These are phyloP conservation scores for Teratosphaeria zuluensis DNA, from an alignment of 2,329 filamentous ascomycete species.

Conservation along the genomic window DNA sequence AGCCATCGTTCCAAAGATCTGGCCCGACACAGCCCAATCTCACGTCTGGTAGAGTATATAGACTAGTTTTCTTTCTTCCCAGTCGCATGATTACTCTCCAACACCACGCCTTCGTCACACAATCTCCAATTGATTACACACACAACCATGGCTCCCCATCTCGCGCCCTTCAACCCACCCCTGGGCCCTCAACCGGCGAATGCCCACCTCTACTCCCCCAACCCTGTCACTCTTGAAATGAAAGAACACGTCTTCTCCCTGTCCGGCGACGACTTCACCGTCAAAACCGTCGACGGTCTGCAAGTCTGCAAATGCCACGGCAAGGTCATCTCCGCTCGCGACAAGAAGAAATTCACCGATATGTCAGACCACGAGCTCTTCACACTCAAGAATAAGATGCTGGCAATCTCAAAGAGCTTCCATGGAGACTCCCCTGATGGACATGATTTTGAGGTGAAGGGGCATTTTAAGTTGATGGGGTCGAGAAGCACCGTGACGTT, in stretches of 20 bases:
- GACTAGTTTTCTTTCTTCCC: neutral
- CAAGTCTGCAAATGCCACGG: constrained; percentile 49
- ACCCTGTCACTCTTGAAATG: constrained; percentile 42
- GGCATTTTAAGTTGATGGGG: constrained; percentile 42
- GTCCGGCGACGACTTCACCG: constrained; percentile 54
- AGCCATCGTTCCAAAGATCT: neutral
- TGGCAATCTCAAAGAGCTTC: constrained; percentile 45
- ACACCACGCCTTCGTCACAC: neutral
- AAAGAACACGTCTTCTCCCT: constrained; percentile 54
- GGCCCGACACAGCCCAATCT: neutral
- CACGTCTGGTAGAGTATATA: neutral
- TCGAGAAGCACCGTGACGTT: constrained; percentile 50
- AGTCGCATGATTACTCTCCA: neutral
- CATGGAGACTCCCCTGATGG: constrained; percentile 31
- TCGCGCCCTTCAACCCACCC: constrained; percentile 18
- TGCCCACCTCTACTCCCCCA: constrained; percentile 16
- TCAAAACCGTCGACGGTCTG: constrained; percentile 46
- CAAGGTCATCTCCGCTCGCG: constrained; percentile 43
- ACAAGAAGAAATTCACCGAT: constrained; percentile 49
- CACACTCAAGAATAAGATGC: constrained; percentile 45
- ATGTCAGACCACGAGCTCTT: constrained; percentile 47
- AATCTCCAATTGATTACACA: neutral
- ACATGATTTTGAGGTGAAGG: constrained; percentile 32
- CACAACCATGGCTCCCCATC: constrained; percentile 8
- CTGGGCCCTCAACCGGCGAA: constrained; percentile 22